Evolutionary conservation across 2,329 filamentous ascomycete genomes (phyloP), one percentile per base, ranked within the genome.

Genomic region (Lasiodiplodia sp.): DNA sequence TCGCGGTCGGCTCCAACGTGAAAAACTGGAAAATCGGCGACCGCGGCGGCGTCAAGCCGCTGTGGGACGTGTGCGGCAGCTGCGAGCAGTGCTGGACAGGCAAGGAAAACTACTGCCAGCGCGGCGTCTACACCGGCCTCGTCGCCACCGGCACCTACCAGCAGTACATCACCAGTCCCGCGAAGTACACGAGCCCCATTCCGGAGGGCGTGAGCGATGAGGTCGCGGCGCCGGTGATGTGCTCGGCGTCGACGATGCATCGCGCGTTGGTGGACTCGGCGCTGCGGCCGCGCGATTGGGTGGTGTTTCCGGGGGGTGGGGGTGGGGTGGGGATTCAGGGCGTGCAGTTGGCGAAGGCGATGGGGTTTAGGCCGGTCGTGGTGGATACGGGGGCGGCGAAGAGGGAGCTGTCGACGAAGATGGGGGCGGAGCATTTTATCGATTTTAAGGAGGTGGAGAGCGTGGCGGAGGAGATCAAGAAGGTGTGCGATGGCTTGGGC

Each of bases 281-380:
- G 1, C 77, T 88, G 4, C 79, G 79, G 68, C 78, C 86, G 0
- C 85, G 86, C 11, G 79, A 87, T 62, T 88, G 84, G 84, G 84
- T 85, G 0, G 83, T 85, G 18, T 86, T 87, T 70, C 84, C 85
- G 4, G 85, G 85, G 4, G 85, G 85, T 18, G 85, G 84, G 0
- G 87, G 82, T 21, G 83, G 87, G 10, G 87, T 88, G 3, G 87
- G 87, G 3, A 85, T 87, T 69, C 86, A 88, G 72, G 87, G 87
- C 10, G 83, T 89, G 1, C 87, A 81, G 70, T 72, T 81, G 6
- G 79, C 79, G 16, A 79, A 78, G 70, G 79, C 78, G 7, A 80
- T 81, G 79, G 90, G 78, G 1, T 85, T 85, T 2, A 85, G 83
- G 75, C 88, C 87, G 68, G 88, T 86, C 1, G 88, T 89, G 6